Conservation (phyloP, 1,284 basidiomycete genomes). For the Austroboletus novae-zelandiae region DNA sequence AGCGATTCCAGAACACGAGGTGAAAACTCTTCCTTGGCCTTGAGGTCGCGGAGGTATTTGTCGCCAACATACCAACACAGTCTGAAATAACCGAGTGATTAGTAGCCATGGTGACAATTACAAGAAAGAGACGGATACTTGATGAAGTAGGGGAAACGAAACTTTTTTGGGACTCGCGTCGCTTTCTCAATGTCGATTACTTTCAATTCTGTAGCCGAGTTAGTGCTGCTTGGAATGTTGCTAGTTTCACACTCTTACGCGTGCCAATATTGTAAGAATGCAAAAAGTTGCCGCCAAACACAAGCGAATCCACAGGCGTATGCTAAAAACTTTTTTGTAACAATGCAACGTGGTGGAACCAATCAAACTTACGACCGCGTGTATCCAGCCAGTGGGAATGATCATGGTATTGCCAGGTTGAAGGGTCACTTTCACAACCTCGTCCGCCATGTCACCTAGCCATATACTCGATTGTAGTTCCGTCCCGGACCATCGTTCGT, state of each 20-base stretch:
- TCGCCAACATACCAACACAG: slow-evolving; percentile 90
- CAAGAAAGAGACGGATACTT: slow-evolving; percentile 47
- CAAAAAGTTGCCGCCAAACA: slow-evolving; percentile 96
- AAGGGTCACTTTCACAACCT: slow-evolving; percentile 84
- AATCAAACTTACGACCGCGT: slow-evolving; percentile 76
- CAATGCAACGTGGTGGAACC: background rate
- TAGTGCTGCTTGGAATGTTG: slow-evolving; percentile 4
- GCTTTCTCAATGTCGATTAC: slow-evolving; percentile 90
- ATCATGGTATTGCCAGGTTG: slow-evolving; percentile 92
- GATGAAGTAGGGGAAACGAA: slow-evolving; percentile 86
- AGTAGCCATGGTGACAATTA: background rate
- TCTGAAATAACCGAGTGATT: slow-evolving; percentile 38
- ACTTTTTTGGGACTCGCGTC: slow-evolving; percentile 93
- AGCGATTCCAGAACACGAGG: slow-evolving; percentile 72
- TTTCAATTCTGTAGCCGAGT: slow-evolving; percentile 61
- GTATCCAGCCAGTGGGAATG: slow-evolving; percentile 96
- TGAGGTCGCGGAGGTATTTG: slow-evolving; percentile 71
- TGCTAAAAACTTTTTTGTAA: slow-evolving; percentile 47
- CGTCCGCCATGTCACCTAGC: slow-evolving; percentile 89
- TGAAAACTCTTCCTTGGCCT: slow-evolving; percentile 56
- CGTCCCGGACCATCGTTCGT: slow-evolving; percentile 87
- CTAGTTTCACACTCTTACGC: slow-evolving; percentile 47
- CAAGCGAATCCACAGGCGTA: slow-evolving; percentile 89
- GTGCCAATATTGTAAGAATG: slow-evolving; percentile 79
- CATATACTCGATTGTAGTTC: slow-evolving; percentile 85